These are phyloP conservation scores for Cinchona pubescens DNA, from an alignment of 257 asterid species.

Conservation along the genomic window DNA sequence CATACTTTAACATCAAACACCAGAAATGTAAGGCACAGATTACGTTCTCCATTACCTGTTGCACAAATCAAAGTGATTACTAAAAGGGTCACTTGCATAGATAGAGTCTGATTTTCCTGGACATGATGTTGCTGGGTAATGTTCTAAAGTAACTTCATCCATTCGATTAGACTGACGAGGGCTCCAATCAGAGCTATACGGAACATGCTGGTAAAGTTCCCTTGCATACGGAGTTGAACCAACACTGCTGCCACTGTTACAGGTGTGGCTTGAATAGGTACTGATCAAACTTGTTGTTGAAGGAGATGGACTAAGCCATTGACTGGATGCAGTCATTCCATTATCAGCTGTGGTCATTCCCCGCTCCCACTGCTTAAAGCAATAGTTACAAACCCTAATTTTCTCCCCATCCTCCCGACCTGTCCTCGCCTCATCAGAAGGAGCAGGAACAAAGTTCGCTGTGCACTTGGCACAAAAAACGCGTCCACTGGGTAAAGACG, in stretches of 20 bases:
- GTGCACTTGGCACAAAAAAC: slow-evolving; percentile 77
- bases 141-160: slow-evolving; percentile 32
- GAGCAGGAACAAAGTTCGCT: slow-evolving; percentile 49
- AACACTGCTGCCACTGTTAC: slow-evolving; percentile 63
- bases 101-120: slow-evolving; percentile 30
- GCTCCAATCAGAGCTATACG: slow-evolving; percentile 40
- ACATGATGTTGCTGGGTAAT: slow-evolving; percentile 31
- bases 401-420: slow-evolving; percentile 56
- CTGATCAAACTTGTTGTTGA: slow-evolving; percentile 68
- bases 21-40: not conserved
- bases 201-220: slow-evolving; percentile 67
- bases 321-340: slow-evolving; percentile 36
- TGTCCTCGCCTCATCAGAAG: slow-evolving; percentile 40
- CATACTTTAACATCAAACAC: slow-evolving; percentile 1
- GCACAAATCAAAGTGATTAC: slow-evolving; percentile 43
- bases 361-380: slow-evolving; percentile 70
- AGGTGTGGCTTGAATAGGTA: slow-evolving; percentile 56
- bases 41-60: slow-evolving; percentile 40
- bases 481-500: slow-evolving; percentile 66
- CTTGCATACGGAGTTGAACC: slow-evolving; percentile 60
- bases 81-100: slow-evolving; percentile 32
- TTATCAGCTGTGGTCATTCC: slow-evolving; percentile 36
- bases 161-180: slow-evolving; percentile 37
- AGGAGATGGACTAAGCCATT: slow-evolving; percentile 53
- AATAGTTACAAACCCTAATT: slow-evolving; percentile 66